Evolutionary conservation across 2,329 filamentous ascomycete species (phyloP), one percentile per base, ranked within the genome.

Genomic region (Aspergillus amoenus): DNA sequence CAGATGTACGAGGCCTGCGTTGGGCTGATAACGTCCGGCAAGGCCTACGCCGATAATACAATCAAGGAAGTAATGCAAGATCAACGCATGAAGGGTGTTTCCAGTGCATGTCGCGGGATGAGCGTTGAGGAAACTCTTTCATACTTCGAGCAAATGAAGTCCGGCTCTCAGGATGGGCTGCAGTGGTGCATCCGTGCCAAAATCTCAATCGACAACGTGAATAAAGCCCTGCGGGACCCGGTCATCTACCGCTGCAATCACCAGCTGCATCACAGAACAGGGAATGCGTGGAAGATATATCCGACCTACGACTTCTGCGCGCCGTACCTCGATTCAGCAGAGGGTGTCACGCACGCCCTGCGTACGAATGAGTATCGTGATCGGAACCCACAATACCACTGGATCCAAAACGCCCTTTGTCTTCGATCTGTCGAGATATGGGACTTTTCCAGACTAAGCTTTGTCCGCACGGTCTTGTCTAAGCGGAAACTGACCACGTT

Each of bases 211-310:
- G 90, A 96, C 74, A 89, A 94, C 77, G 89, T 89, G 63, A 97
- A 99, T 81, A 96, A 96, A 77, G 91, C 94, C 52, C 87, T 97
- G 84, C 85, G 94, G 63, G 94, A 99, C 74, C 94, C 94, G 13
- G 93, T 97, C 76, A 95, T 99, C 74, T 97, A 97, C 82, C 88
- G 94, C 64, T 97, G 92, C 84, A 96, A 96, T 69, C 81, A 84
- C 6, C 71, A 81, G 47, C 73, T 79, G 9, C 85, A 88, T 67
- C 85, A 86, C 73, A 82, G 85, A 52, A 87, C 84, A 5, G 84
- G 84, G n/a, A 73, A 71, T 49, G 82, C 80, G 58, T 88, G 85
- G 84, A 87, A 87, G 72, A 82, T 86, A 65, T 88, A 88, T 70
- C 85, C 85, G 1, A 87, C 84, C 22, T 88, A 88, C 67, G 85